Evolutionary conservation across 257 asterid species (phyloP).

Genomic region (Ballota nigra): DNA sequence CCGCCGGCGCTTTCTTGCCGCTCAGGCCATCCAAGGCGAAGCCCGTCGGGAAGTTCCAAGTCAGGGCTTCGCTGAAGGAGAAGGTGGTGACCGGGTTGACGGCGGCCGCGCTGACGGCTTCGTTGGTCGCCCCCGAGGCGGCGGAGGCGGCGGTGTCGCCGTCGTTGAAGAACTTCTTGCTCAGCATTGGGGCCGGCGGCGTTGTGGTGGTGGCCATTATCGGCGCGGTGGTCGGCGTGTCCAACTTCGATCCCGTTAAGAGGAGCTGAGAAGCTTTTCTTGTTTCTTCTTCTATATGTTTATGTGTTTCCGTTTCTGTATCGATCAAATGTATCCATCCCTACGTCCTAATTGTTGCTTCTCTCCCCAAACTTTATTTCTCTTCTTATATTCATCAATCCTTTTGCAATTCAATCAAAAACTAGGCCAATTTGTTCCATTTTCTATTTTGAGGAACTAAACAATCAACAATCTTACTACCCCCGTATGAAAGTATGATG

Average conservation of each 20-base stretch:
- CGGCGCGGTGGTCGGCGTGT: conserved; percentile 66
- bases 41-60: conserved; percentile 45
- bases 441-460: too few relatives aligned
- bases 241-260: conserved; percentile 91
- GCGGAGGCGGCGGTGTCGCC: conserved; percentile 88
- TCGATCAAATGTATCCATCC: conserved; percentile 27
- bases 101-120: conserved; percentile 76
- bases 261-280: conserved; percentile 41
- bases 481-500: too few relatives aligned
- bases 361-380: conserved; percentile 10
- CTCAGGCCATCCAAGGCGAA: conserved; percentile 39
- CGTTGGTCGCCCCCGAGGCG: conserved; percentile 61
- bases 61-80: conserved; percentile 71
- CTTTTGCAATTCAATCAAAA: too few relatives aligned
- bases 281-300: conserved; percentile 11
- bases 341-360: conserved; percentile 19
- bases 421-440: too few relatives aligned
- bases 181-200: conserved; percentile 83
- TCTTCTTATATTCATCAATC: neutral
- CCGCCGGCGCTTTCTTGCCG: conserved; percentile 45
- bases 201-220: conserved; percentile 55
- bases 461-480: too few relatives aligned
- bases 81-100: conserved; percentile 72
- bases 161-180: conserved; percentile 82
- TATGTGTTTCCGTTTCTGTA: conserved; percentile 31